These are phyloP conservation scores for Chalara sp. DNA, from an alignment of 2,329 filamentous ascomycete genomes.

Conservation along the genomic window DNA sequence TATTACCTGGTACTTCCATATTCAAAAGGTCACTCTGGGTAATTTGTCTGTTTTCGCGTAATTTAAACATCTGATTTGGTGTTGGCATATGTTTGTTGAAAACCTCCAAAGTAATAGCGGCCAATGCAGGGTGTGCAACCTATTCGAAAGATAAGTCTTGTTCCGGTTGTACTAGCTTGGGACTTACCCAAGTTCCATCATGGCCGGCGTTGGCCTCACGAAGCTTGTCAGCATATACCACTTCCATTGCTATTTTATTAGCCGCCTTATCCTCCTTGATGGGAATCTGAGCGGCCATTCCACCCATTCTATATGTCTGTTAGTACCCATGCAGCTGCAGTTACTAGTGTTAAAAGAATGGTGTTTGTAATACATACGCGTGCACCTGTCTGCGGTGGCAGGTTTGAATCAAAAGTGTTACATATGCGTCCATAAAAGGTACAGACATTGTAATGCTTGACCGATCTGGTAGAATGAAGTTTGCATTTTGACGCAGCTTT, in stretches of 20 bases:
- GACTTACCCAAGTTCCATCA: conserved; percentile 97
- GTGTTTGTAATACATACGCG: too few species aligned
- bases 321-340: too few species aligned
- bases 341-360: too few species aligned
- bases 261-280: conserved; percentile 91
- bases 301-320: too few species aligned
- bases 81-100: conserved; percentile 99
- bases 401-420: conserved; percentile 95
- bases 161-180: too few species aligned
- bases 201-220: conserved; percentile 92
- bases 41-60: conserved; percentile 82
- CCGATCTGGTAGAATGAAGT: conserved; percentile 90
- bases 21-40: conserved; percentile 87
- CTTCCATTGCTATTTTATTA: conserved; percentile 92
- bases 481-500: conserved; percentile 92
- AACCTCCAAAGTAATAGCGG: conserved; percentile 78
- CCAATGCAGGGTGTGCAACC: conserved; percentile 89
- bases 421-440: conserved; percentile 96
- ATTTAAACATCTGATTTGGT: conserved; percentile 89
- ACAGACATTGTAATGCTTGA: conserved; percentile 92
- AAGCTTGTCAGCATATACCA: conserved; percentile 89
- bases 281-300: conserved; percentile 97
- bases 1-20: conserved; percentile 90
- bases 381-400: conserved; percentile 95
- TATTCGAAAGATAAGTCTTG: too few species aligned